A percentile compares a stretch with the other conserved stretches of the same genome.
These are phyloP conservation scores for Gossypium raimondii DNA, from an alignment of 345 rosid genomes.

Conservation along the genomic window DNA sequence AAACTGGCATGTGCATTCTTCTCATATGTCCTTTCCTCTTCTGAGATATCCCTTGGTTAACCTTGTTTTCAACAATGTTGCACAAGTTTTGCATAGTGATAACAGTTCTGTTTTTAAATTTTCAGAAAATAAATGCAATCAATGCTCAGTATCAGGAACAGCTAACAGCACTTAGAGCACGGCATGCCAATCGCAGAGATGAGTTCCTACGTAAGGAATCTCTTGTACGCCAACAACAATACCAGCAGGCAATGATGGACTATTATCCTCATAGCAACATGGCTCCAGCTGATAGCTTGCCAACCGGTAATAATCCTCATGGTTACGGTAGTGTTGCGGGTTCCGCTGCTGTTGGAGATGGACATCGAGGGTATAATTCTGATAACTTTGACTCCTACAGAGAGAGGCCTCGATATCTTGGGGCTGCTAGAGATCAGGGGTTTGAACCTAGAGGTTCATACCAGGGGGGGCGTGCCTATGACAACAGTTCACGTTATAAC, in stretches of 20 bases:
- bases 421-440: slow-evolving; percentile 52
- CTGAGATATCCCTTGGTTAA: neutral
- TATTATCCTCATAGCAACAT: slow-evolving; percentile 35
- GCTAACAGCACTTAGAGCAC: slow-evolving; percentile 54
- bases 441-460: slow-evolving; percentile 62
- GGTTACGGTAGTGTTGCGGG: slow-evolving; percentile 38
- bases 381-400: slow-evolving; percentile 53
- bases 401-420: slow-evolving; percentile 50
- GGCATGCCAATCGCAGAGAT: slow-evolving; percentile 63
- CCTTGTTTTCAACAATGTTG: neutral
- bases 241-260: slow-evolving; percentile 45
- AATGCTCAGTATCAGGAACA: slow-evolving; percentile 65
- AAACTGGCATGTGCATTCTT: neutral
- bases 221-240: slow-evolving; percentile 54
- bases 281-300: slow-evolving; percentile 30
- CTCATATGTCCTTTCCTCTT: neutral
- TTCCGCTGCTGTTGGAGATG: slow-evolving; percentile 44
- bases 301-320: slow-evolving; percentile 47
- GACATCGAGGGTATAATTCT: slow-evolving; percentile 37
- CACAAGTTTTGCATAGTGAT: neutral
- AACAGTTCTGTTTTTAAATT: neutral
- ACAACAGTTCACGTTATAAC: slow-evolving; percentile 52
- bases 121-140: slow-evolving; percentile 69
- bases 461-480: slow-evolving; percentile 56
- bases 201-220: slow-evolving; percentile 69